phyloP scores from a whole-genome alignment of 257 asterid species.

The Solanum chilense region DNA sequence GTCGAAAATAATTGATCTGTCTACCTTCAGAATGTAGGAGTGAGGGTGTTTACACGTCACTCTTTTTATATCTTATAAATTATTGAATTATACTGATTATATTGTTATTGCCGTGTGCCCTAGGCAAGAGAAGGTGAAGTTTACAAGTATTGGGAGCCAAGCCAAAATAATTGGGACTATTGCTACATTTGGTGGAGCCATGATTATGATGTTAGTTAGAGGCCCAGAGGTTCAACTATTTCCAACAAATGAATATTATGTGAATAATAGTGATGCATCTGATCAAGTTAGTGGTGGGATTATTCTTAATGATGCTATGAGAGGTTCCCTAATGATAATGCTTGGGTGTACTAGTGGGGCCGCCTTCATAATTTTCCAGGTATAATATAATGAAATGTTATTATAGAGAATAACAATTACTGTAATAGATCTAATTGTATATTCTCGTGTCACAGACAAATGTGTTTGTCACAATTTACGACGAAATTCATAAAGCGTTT shows the following conservation, averaged over 20 bases:
- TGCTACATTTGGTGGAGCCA: conserved; percentile 82
- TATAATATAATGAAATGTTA: neutral
- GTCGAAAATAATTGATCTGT: neutral
- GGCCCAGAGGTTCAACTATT: conserved; percentile 62
- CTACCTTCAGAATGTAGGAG: neutral
- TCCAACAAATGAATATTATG: conserved; percentile 38
- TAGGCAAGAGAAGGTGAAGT: conserved; percentile 68
- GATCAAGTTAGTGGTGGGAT: conserved; percentile 18
- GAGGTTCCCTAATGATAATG: conserved; percentile 73
- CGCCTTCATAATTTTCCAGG: conserved; percentile 79
- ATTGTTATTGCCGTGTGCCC: neutral
- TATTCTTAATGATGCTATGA: conserved; percentile 42
- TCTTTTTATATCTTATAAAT: neutral
- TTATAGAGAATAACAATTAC: neutral
- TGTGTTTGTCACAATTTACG: too few relatives aligned
- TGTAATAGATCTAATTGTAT: neutral
- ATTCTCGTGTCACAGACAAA: neutral
- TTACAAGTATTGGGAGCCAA: conserved; percentile 67
- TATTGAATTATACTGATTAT: neutral
- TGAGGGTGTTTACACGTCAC: too few relatives aligned
- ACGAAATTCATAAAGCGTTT: too few relatives aligned
- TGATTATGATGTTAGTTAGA: conserved; percentile 67
- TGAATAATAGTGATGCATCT: neutral
- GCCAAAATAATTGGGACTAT: conserved; percentile 78
- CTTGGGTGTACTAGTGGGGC: conserved; percentile 83